Evolutionary conservation across 371 early-diverging fungal genomes (phyloP), one percentile per base, ranked within the genome.

Genomic region (Choanephora cucurbitarum): DNA sequence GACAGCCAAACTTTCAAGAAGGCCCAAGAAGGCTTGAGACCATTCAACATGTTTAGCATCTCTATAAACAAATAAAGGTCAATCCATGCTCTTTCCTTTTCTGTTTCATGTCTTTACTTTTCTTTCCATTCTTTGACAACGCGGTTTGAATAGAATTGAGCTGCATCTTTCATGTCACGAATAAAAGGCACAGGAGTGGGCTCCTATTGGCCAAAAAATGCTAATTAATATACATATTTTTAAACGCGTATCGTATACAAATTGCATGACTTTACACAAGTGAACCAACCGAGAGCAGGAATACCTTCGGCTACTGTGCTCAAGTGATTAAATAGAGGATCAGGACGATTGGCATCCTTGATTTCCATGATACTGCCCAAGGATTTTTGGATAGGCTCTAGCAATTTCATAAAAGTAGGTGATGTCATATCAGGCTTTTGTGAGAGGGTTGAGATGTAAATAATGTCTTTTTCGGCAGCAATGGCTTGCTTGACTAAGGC

Each of bases 271-370:
- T 28, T 65, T 81, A 91, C 91, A 44, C 91, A 83, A 6, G 88
- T 85, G 22, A 96, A 92, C 98, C 98, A 98, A 22, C 93, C 93
- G 41, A 97, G 80, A 28, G 93, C 95, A 31, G 90, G 83, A 43
- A 91, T 84, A 67, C 96, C 95, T 62, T 96, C 96, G 33, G 91
- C 87, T 8, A 98, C 89, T 10, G 88, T 73, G 28, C 89, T 84
- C 58, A 98, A 72, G 63, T 95, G 92, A 69, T 87, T 91, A 63
- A 87, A 90, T 14, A 86, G 60, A 18, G 87, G 82, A 24, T 84
- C 80, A 34, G 88, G 79, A 14, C 95, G 78, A 70, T 93, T 92
- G 45, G 79, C 75, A 52, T 96, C 94, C 47, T 84, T 81, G 49
- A 95, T 50, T 28, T 80, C 83, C 45, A 83, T 73, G 52, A 90